Evolutionary conservation across 2,329 filamentous ascomycete species (phyloP).

Genomic region (Oidium heveae): DNA sequence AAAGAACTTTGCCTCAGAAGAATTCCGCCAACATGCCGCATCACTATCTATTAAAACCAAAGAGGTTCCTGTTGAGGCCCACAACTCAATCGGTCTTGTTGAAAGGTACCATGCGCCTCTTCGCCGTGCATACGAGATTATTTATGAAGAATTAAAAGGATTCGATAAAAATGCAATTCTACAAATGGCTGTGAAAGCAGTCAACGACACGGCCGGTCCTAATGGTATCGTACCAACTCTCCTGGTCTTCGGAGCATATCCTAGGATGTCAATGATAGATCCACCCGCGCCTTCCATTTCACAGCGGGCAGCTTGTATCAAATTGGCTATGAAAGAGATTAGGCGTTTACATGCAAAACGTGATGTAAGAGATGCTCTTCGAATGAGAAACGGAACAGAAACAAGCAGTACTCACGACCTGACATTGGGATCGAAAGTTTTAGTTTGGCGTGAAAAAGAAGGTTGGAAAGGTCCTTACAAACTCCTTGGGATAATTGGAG

Average conservation of each 20-base stretch:
- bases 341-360: not conserved
- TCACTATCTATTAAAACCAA: not conserved
- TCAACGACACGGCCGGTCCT: too few species aligned
- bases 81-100: not conserved
- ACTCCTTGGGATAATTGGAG: not conserved
- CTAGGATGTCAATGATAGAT: not conserved
- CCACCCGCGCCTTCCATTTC: not conserved
- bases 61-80: not conserved
- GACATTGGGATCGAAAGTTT: not conserved
- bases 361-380: too few species aligned
- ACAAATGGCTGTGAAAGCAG: too few species aligned
- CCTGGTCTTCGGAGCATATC: too few species aligned
- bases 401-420: not conserved
- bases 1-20: not conserved
- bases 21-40: not conserved
- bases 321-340: not conserved
- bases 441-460: not conserved
- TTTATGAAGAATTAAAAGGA: not conserved
- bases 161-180: not conserved
- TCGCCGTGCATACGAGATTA: not conserved
- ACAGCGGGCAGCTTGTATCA: not conserved
- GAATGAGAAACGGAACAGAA: not conserved
- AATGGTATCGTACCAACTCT: not conserved
- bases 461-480: not conserved
- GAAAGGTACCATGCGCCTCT: too few species aligned